A percentile compares a stretch with the other conserved stretches of the same genome.
Conservation (phyloP, 1,284 basidiomycete genomes). For the Sutorius eximius region DNA sequence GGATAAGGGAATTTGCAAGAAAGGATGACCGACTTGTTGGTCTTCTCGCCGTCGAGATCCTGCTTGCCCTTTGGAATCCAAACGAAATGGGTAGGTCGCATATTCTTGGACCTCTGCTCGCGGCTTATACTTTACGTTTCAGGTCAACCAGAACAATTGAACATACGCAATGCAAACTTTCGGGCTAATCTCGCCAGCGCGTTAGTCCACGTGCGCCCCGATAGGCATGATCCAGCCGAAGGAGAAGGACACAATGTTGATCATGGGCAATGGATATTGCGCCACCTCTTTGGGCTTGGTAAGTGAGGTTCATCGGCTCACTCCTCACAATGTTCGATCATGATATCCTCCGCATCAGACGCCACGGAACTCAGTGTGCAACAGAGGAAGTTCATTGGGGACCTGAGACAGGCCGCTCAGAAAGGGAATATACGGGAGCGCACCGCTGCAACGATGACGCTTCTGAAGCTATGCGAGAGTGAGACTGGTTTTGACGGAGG, state of each 20-base stretch:
- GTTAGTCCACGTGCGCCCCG: slow-evolving; percentile 7
- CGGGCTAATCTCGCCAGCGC: slow-evolving; percentile 20
- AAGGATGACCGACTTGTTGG: slow-evolving; percentile 14
- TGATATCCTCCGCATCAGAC: slow-evolving; percentile 7
- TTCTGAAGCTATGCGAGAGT: slow-evolving; percentile 19
- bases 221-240: neutral
- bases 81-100: slow-evolving; percentile 2
- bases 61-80: slow-evolving; percentile 13
- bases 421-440: slow-evolving; percentile 13
- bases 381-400: slow-evolving; percentile 10
- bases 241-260: neutral
- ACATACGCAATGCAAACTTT: slow-evolving; percentile 4
- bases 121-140: neutral
- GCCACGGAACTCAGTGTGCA: neutral
- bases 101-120: neutral
- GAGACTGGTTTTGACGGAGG: neutral
- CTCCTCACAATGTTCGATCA: neutral
- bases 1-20: slow-evolving; percentile 16
- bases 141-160: slow-evolving; percentile 13
- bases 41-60: slow-evolving; percentile 23
- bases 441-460: slow-evolving; percentile 23
- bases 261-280: slow-evolving; percentile 6
- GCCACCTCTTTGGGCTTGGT: slow-evolving; percentile 25
- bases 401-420: slow-evolving; percentile 8
- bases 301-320: neutral